These are phyloP conservation scores for Solanum virginianum DNA, from an alignment of 257 asterid species.

Conservation along the genomic window DNA sequence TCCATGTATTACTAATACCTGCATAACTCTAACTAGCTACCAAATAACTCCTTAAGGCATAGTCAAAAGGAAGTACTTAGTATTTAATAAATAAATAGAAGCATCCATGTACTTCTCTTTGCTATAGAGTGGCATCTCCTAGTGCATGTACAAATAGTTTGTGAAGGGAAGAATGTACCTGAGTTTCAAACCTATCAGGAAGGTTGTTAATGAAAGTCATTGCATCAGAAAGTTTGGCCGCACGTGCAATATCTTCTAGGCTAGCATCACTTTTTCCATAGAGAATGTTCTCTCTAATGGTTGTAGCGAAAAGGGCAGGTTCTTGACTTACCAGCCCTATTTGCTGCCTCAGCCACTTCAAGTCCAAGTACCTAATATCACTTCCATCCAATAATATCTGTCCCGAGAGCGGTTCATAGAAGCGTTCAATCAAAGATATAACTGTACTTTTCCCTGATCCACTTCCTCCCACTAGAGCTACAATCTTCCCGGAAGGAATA, in stretches of 20 bases:
- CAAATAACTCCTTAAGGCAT: background rate
- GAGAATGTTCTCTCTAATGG: constrained; percentile 70
- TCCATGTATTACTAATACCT: background rate
- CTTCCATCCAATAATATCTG: constrained; percentile 54
- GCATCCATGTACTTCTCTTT: background rate
- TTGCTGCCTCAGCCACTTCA: constrained; percentile 80
- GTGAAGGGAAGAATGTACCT: constrained; percentile 29
- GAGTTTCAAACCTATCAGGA: constrained; percentile 84
- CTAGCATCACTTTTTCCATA: constrained; percentile 81
- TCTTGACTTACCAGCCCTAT: constrained; percentile 92
- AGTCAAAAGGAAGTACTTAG: background rate
- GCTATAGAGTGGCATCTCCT: background rate
- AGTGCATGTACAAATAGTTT: background rate
- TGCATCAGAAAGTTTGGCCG: constrained; percentile 85
- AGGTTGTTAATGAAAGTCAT: constrained; percentile 74
- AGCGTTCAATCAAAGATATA: constrained; percentile 83
- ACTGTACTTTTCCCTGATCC: constrained; percentile 98
- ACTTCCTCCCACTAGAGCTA: constrained; percentile 96
- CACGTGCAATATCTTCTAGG: constrained; percentile 55
- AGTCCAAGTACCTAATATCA: constrained; percentile 51
- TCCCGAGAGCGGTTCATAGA: constrained; percentile 72
- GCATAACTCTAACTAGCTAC: background rate
- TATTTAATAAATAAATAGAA: background rate
- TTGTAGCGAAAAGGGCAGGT: constrained; percentile 88
- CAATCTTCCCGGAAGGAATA: constrained; percentile 77